These are phyloP conservation scores for Geosiphon pyriformis DNA, from an alignment of 192 early-diverging fungal genomes.

Conservation along the genomic window DNA sequence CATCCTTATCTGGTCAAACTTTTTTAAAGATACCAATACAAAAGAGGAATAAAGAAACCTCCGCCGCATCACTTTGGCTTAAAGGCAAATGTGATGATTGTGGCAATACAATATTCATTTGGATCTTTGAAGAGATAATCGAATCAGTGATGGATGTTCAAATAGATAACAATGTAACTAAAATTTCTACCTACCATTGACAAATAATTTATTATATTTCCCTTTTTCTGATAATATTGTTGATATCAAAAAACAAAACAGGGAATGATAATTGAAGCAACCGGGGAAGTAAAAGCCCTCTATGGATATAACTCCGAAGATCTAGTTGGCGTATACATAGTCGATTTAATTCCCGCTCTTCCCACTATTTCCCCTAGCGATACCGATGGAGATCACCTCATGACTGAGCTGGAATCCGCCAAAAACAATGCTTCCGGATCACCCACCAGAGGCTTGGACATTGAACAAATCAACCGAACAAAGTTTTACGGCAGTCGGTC, in stretches of 20 bases:
- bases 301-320: constrained; percentile 47
- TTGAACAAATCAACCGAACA: constrained; percentile 44
- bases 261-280: constrained; percentile 42
- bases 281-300: constrained; percentile 44
- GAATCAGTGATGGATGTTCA: constrained; percentile 39
- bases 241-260: too few species aligned
- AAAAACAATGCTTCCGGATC: constrained; percentile 27
- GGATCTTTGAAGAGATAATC: constrained; percentile 62
- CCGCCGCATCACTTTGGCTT: constrained; percentile 59
- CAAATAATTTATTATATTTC: too few species aligned
- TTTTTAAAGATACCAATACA: constrained; percentile 50
- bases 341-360: constrained; percentile 32
- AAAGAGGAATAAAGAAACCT: constrained; percentile 44
- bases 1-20: too few species aligned
- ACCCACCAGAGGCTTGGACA: constrained; percentile 32
- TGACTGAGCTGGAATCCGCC: neutral
- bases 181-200: neutral
- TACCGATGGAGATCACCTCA: neutral
- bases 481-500: constrained; percentile 55
- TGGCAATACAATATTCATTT: constrained; percentile 47
- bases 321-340: constrained; percentile 39
- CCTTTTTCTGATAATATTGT: too few species aligned
- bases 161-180: constrained; percentile 34
- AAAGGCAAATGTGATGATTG: constrained; percentile 45
- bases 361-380: constrained; percentile 19